Percentiles rank a stretch among this genome's conserved stretches.
Conservation (phyloP, 371 early-diverging fungal genomes). For the Lichtheimia hyalospora region DNA sequence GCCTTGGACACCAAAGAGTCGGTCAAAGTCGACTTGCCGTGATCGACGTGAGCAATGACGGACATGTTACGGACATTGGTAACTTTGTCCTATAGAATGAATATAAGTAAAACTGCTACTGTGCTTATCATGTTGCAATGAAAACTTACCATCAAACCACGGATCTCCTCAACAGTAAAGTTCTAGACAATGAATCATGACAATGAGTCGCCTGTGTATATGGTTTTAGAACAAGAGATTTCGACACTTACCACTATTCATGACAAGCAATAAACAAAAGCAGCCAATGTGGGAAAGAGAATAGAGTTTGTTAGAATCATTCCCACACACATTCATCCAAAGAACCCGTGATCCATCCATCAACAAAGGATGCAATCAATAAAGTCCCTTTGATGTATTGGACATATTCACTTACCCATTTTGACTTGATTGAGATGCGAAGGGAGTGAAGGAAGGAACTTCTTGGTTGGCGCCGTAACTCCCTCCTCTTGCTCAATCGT, state of each 20-base stretch:
- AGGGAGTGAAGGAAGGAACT: conserved; percentile 1
- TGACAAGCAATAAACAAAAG: conserved; percentile 1
- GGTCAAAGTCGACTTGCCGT: conserved; percentile 94
- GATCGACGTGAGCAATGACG: conserved; percentile 99
- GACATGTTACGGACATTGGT: conserved; percentile 99
- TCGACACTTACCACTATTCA: neutral
- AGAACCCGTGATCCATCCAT: neutral
- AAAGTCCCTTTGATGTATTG: neutral
- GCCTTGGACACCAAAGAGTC: conserved; percentile 98
- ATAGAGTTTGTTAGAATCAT: neutral
- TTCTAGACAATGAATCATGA: conserved; percentile 17
- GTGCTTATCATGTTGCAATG: conserved; percentile 1
- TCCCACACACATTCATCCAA: neutral
- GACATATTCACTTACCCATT: conserved; percentile 7
- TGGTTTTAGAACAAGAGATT: neutral
- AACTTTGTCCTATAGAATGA: conserved; percentile 15
- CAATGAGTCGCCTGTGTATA: neutral
- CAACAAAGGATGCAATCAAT: neutral
- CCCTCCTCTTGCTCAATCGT: neutral
- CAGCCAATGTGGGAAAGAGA: neutral
- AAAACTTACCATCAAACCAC: conserved; percentile 46
- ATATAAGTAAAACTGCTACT: conserved; percentile 2
- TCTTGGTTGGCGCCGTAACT: neutral
- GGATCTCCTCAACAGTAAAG: conserved; percentile 42
- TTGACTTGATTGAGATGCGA: conserved; percentile 1